Base-by-base conservation (phyloP, 176 grass and related monocot species). In the Leersia perrieri region DNA sequence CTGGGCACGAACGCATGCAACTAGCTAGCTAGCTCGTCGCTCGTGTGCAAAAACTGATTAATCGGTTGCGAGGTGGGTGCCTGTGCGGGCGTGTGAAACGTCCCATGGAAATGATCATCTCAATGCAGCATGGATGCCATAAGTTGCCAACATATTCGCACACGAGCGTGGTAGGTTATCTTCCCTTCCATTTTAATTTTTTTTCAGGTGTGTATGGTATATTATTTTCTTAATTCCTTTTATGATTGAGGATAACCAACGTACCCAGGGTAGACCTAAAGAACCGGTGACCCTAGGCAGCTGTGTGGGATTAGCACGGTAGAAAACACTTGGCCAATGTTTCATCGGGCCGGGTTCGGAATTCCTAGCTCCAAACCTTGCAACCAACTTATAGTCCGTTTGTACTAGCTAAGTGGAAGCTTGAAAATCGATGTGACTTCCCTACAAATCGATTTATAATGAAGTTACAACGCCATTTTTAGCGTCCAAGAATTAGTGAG, bases 41-140 rank as follows among this genome's bases (percentile, higher is more conserved):
- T 70, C 42, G 77, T 33, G 66, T 55, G 83, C 83, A 57, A 3
- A 30, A 35, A 22, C 18, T 51, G 47, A 51, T 47, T 44, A 63
- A 36, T 74, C 23, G 42, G 72, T 40, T 25, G 62, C 7, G 81
- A 67, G 33, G 62, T 74, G 70, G 3, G 33, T 15, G 66, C 14
- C 33, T 34, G 39, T 12, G 34, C 34, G 11, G 4, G 4, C 16
- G 8, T 5, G 8, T 5, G 22, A 31, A 49, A 6, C 26, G 5
- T 9, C 41, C 71, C 29, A 57, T 57, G 22, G 51, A 34, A 55
- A 55, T 14, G 72, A 18, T 34, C 27, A 18, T 45, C 25, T 29
- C 68, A 2, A 16, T 29, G 12, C 5, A 15, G 39, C 23, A 34
- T 66, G 63, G 18, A 30, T 64, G 60, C 15, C 18, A n/a, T n/a